phyloP scores from a whole-genome alignment of 176 grass and related monocot genomes.

The Carex myosuroides region DNA sequence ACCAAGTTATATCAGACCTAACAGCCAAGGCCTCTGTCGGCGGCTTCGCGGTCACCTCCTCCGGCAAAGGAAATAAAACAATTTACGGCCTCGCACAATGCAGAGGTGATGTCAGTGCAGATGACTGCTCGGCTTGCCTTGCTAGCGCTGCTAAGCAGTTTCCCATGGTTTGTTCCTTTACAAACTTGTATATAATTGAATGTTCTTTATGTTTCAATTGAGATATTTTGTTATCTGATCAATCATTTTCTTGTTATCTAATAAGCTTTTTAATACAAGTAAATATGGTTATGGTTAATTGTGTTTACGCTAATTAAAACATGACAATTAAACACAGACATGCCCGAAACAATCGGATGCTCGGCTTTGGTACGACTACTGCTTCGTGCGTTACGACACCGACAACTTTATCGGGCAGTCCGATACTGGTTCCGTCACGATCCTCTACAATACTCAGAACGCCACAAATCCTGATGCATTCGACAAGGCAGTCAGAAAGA shows the following conservation, averaged over 20 bases:
- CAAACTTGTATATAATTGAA: not conserved
- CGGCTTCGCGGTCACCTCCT: constrained; percentile 38
- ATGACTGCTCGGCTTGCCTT: constrained; percentile 47
- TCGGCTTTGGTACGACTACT: constrained; percentile 69
- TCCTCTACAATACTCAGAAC: constrained; percentile 62
- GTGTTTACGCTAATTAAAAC: not conserved
- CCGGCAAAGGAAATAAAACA: constrained; percentile 11
- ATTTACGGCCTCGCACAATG: constrained; percentile 75
- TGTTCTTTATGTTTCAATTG: too few species aligned
- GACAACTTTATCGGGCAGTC: constrained; percentile 40
- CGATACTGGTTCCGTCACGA: constrained; percentile 42
- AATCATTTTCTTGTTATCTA: not conserved
- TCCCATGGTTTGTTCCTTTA: not conserved
- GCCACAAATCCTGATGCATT: constrained; percentile 31
- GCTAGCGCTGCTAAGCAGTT: constrained; percentile 10
- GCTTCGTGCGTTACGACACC: constrained; percentile 51
- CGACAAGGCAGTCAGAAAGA: constrained; percentile 27
- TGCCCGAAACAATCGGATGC: constrained; percentile 39
- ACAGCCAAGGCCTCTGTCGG: constrained; percentile 27
- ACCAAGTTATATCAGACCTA: constrained; percentile 32
- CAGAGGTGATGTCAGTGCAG: constrained; percentile 47
- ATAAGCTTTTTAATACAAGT: not conserved
- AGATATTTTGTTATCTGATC: not conserved
- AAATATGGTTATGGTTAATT: not conserved
- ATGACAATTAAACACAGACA: not conserved